phyloP scores from a whole-genome alignment of 2,329 filamentous ascomycete species.

The Coniosporium uncinatum region DNA sequence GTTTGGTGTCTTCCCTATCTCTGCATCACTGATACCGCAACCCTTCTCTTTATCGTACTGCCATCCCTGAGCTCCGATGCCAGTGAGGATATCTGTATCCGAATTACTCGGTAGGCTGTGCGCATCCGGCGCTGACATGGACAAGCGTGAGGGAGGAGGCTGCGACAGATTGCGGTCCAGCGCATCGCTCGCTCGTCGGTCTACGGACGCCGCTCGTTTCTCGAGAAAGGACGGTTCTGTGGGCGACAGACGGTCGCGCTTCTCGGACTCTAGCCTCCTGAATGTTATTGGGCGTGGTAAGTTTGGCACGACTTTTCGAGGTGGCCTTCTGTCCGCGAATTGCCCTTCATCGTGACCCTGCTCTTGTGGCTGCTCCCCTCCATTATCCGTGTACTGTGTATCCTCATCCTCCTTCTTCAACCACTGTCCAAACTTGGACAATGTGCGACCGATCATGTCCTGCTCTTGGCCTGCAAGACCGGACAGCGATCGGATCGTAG shows the following conservation, averaged over 20 bases:
- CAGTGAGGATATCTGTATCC: slow-evolving; percentile 21
- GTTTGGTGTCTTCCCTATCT: not conserved
- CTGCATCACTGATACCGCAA: not conserved
- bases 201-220: slow-evolving; percentile 69
- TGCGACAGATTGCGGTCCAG: slow-evolving; percentile 34
- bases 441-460: not conserved
- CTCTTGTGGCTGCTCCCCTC: not conserved
- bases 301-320: slow-evolving; percentile 65
- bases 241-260: slow-evolving; percentile 65
- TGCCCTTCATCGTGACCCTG: not conserved
- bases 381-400: not conserved
- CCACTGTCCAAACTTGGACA: slow-evolving; percentile 5
- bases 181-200: slow-evolving; percentile 51
- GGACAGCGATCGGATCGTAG: no score
- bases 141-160: slow-evolving; percentile 29
- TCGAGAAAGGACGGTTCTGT: slow-evolving; percentile 58
- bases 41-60: not conserved
- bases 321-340: slow-evolving; percentile 16
- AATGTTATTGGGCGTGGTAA: slow-evolving; percentile 75
- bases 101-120: slow-evolving; percentile 21
- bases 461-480: not conserved
- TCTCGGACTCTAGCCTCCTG: slow-evolving; percentile 77
- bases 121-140: slow-evolving; percentile 30
- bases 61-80: not conserved
- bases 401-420: slow-evolving; percentile 8